Conservation (phyloP, 2,329 filamentous ascomycete genomes). For the Apiospora koreana region DNA sequence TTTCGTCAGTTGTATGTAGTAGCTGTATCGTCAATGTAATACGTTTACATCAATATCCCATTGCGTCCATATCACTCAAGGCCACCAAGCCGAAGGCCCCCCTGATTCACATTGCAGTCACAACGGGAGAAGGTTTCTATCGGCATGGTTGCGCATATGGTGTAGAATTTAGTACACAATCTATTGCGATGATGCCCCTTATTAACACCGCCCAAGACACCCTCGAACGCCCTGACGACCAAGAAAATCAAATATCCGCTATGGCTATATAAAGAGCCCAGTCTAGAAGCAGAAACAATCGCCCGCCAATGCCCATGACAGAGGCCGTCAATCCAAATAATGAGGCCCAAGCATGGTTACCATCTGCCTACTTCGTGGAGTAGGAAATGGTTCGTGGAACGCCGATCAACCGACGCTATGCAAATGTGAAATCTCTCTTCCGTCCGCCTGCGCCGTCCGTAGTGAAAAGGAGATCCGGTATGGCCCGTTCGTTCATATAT, state of each 20-base stretch:
- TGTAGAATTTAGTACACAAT: not conserved
- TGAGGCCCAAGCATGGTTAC: not conserved
- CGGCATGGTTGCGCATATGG: not conserved
- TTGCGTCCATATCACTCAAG: not conserved
- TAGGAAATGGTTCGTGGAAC: slow-evolving; percentile 18
- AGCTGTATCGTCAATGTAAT: too few relatives aligned
- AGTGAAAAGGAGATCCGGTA: not conserved
- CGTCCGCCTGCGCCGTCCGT: not conserved
- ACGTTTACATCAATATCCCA: not conserved
- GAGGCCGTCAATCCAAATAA: not conserved
- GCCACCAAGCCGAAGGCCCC: not conserved
- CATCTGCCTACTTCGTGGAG: not conserved
- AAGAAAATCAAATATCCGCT: not conserved
- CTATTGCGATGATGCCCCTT: not conserved
- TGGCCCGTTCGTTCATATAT: not conserved
- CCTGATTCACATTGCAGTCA: not conserved
- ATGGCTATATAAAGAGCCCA: slow-evolving; percentile 6
- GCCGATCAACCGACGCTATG: slow-evolving; percentile 34
- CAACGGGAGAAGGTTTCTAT: not conserved
- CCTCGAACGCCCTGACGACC: not conserved
- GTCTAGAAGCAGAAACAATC: not conserved
- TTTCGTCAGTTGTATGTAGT: not conserved
- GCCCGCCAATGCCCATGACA: not conserved
- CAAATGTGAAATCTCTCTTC: slow-evolving; percentile 23
- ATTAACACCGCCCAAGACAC: not conserved